Base-by-base conservation (phyloP, 225 moss, liverwort and hornwort genomes). In the Rhytidiadelphus loreus region DNA sequence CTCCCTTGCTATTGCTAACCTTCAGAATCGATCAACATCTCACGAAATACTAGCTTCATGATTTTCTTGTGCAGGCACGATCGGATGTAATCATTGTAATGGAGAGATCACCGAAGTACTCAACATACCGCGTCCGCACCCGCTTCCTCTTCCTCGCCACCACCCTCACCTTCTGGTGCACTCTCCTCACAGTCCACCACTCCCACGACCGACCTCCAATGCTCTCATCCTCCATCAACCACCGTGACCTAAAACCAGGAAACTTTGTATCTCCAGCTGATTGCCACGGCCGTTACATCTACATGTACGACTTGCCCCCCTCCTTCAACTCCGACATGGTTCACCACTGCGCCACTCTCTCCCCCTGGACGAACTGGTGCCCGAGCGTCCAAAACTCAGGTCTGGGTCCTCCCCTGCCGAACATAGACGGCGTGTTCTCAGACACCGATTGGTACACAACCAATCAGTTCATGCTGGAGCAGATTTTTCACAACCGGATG, bases 401-500 rank as follows among this genome's bases (percentile, higher is more conserved):
- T 5, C 93, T 99, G 25, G 98, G 98, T 16, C 92, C 91, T 1
- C 86, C 87, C 3, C 81, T 99, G 94, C 83, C 78, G 37, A 95
- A 96, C 59, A 59, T 81, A 3, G 91, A 91, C 5, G 94, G 90
- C 37, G 93, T 95, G 5, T 94, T 97, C 69, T 88, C 92, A 1
- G 91, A 91, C 56, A 78, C 89, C 17, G 98, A 93, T 13, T 99
- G 98, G 98, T 96, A 94, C 86, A 71, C 69, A 6, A 99, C 97
- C 10, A 94, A 92, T 18, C 98, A 99, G 85, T 99, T 99, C 87
- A 87, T 87, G 85, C 28, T 96, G 61, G 98, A 99, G 87, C 83
- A 94, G 58, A 95, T 97, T 32, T 96, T 96, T 12, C 98, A 97
- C 83, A 32, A 95, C 86, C 91, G 94, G 62, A 88, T 99, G 88